Evolutionary conservation across 345 rosid genomes (phyloP).

Genomic region (Punica granatum): DNA sequence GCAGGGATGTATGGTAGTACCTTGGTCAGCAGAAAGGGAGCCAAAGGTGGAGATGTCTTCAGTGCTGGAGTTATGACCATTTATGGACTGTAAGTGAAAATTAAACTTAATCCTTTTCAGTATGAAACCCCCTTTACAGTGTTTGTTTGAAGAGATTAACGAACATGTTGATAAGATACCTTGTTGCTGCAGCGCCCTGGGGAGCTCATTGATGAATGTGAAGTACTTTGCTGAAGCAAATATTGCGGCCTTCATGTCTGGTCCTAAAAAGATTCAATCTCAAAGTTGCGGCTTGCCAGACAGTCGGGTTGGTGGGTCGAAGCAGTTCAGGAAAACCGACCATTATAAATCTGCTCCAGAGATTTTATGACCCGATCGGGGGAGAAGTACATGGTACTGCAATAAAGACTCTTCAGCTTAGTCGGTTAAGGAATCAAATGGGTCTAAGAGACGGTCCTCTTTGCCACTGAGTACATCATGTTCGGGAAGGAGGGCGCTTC

Average conservation of each 20-base stretch:
- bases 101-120: not conserved
- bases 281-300: slow-evolving; percentile 24
- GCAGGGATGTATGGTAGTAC: slow-evolving; percentile 19
- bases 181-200: slow-evolving; percentile 16
- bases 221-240: slow-evolving; percentile 23
- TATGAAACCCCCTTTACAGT: not conserved
- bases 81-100: slow-evolving; percentile 13
- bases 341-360: slow-evolving; percentile 31
- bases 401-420: slow-evolving; percentile 11
- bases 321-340: slow-evolving; percentile 44
- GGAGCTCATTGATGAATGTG: slow-evolving; percentile 13
- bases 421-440: slow-evolving; percentile 17
- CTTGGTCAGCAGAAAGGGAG: slow-evolving; percentile 15
- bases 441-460: slow-evolving; percentile 22
- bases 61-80: slow-evolving; percentile 14
- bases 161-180: not conserved
- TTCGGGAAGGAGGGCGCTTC: slow-evolving; percentile 22
- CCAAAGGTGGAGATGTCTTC: slow-evolving; percentile 17
- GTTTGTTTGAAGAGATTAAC: not conserved
- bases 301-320: slow-evolving; percentile 36
- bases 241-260: slow-evolving; percentile 30
- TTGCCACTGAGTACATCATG: slow-evolving; percentile 23
- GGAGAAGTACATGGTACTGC: slow-evolving; percentile 32
- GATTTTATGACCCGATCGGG: slow-evolving; percentile 33
- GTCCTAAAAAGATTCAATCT: slow-evolving; percentile 31